Percentiles rank a stretch among this genome's conserved stretches.
Conservation (phyloP, 2,329 filamentous ascomycete genomes). For the Fusarium poae region DNA sequence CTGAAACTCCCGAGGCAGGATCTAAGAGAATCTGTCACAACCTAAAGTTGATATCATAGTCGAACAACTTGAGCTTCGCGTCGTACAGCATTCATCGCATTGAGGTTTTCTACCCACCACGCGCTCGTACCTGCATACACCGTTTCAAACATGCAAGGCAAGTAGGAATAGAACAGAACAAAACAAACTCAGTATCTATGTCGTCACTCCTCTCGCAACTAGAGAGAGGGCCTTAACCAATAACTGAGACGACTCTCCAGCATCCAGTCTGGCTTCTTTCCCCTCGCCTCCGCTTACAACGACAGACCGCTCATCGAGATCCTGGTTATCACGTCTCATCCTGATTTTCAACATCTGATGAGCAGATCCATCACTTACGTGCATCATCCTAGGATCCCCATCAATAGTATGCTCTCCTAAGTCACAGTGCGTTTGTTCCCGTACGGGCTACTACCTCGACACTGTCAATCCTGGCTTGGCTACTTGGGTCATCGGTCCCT, state of each 20-base stretch:
- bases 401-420: slow-evolving; percentile 32
- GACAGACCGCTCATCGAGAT: slow-evolving; percentile 33
- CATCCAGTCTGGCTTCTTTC: background rate
- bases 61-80: slow-evolving; percentile 14
- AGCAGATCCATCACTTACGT: slow-evolving; percentile 23
- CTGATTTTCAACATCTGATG: slow-evolving; percentile 30
- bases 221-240: slow-evolving; percentile 13
- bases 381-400: slow-evolving; percentile 27
- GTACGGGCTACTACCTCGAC: slow-evolving; percentile 41
- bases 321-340: slow-evolving; percentile 34
- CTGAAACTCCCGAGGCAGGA: slow-evolving; percentile 46
- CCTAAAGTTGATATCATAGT: slow-evolving; percentile 19
- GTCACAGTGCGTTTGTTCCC: slow-evolving; percentile 37
- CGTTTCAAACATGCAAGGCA: slow-evolving; percentile 20
- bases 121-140: slow-evolving; percentile 21
- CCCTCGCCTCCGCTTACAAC: slow-evolving; percentile 16
- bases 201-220: background rate
- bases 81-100: slow-evolving; percentile 6
- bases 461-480: slow-evolving; percentile 33
- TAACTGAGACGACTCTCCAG: slow-evolving; percentile 22
- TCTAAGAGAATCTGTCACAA: slow-evolving; percentile 42
- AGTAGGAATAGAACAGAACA: slow-evolving; percentile 11
- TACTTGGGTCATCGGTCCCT: slow-evolving; percentile 34
- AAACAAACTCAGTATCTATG: background rate
- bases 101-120: background rate